Evolutionary conservation across 2,329 filamentous ascomycete species (phyloP).

Genomic region (Fusarium sp.): DNA sequence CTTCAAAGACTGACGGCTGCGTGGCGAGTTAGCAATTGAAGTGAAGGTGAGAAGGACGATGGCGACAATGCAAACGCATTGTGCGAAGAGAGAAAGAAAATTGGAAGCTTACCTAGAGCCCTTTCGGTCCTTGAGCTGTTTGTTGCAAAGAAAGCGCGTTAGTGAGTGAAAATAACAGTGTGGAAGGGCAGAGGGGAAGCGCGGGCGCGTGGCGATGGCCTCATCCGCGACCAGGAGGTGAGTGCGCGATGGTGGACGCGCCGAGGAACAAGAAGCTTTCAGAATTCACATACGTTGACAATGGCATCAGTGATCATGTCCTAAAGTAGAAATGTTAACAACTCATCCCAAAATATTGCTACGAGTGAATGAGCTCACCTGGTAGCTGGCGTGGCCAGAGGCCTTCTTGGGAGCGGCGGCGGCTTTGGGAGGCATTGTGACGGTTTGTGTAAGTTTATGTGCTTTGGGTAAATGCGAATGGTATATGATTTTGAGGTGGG

Average conservation of each 20-base stretch:
- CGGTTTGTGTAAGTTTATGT: constrained; percentile 44
- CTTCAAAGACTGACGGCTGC: constrained; percentile 70
- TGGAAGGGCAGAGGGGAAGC: constrained; percentile 22
- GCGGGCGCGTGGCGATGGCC: constrained; percentile 37
- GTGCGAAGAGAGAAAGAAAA: constrained; percentile 11
- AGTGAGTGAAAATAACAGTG: constrained; percentile 54
- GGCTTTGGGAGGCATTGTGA: constrained; percentile 72
- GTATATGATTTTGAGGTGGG: constrained; percentile 40
- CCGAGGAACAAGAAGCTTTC: constrained; percentile 47
- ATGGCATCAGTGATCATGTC: constrained; percentile 74
- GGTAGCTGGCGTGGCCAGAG: constrained; percentile 68
- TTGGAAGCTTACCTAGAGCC: constrained; percentile 59
- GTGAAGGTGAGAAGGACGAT: background rate
- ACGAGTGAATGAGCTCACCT: constrained; percentile 59
- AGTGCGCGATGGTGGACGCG: constrained; percentile 53
- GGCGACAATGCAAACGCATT: constrained; percentile 21
- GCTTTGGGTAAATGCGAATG: constrained; percentile 30
- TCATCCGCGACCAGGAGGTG: constrained; percentile 43
- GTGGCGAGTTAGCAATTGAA: constrained; percentile 27
- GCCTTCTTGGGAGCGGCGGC: constrained; percentile 57
- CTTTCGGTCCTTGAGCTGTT: constrained; percentile 72
- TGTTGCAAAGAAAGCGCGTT: constrained; percentile 51
- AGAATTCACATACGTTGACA: constrained; percentile 64
- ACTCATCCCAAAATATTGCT: constrained; percentile 3
- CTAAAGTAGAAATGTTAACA: constrained; percentile 51